A percentile compares a stretch with the other conserved stretches of the same genome.
Evolutionary conservation across 306 rosid species (phyloP).

Genomic region (Prunus davidiana): DNA sequence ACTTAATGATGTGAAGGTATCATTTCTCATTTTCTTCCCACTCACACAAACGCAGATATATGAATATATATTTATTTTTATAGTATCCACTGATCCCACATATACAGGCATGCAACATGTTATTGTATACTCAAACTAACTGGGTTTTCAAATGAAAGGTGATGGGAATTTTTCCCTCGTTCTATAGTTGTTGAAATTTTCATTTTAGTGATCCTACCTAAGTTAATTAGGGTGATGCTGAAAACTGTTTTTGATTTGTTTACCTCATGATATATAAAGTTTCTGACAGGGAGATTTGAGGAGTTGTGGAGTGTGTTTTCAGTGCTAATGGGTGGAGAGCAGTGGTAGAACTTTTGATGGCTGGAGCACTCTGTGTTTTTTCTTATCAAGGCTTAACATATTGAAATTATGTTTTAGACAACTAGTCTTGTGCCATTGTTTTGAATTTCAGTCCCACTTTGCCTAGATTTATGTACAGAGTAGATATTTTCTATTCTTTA

Average conservation of each 20-base stretch:
- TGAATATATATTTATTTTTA: neutral
- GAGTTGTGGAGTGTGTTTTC: too few species aligned
- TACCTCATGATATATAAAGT: neutral
- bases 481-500: neutral
- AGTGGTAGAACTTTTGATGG: neutral
- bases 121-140: neutral
- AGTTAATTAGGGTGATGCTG: neutral
- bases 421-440: neutral
- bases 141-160: neutral
- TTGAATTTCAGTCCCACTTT: neutral
- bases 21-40: neutral
- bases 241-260: neutral
- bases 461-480: too few species aligned
- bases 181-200: conserved; percentile 1
- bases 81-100: neutral
- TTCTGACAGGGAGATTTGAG: neutral
- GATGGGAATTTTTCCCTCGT: neutral
- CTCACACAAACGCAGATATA: conserved; percentile 5
- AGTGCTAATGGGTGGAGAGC: neutral
- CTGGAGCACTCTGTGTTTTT: neutral
- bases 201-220: neutral
- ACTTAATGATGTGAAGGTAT: conserved; percentile 76
- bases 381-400: neutral
- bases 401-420: neutral
- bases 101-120: neutral